Percentiles rank a stretch among this genome's conserved stretches.
Evolutionary conservation across 495 filamentous ascomycete genomes (phyloP).

Genomic region (Xylaria palmicola): DNA sequence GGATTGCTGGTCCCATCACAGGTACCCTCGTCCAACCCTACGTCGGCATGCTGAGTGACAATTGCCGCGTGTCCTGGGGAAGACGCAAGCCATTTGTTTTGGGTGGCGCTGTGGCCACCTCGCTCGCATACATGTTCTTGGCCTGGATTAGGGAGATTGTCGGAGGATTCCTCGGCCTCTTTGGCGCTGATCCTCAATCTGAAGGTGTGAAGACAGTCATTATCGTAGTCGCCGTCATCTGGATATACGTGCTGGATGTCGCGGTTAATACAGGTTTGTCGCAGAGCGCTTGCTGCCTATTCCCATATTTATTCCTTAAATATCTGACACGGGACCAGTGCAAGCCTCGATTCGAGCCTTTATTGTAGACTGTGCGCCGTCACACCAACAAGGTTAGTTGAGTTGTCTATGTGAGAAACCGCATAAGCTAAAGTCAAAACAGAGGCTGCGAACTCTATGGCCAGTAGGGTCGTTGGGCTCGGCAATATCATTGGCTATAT

Average conservation of each 20-base stretch:
- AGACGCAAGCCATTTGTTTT: constrained; percentile 89
- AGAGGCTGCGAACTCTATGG: constrained; percentile 85
- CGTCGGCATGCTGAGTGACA: constrained; percentile 86
- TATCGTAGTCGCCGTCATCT: constrained; percentile 73
- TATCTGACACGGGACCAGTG: constrained; percentile 46
- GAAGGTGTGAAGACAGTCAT: constrained; percentile 56
- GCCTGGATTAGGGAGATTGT: constrained; percentile 83
- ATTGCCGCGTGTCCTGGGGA: constrained; percentile 75
- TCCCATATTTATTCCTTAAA: background rate
- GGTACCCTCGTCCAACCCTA: constrained; percentile 91
- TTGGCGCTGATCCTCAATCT: constrained; percentile 66
- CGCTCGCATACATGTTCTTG: constrained; percentile 69
- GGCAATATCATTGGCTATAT: constrained; percentile 87
- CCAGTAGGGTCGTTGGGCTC: constrained; percentile 72
- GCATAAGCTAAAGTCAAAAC: background rate
- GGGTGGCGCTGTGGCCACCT: constrained; percentile 68
- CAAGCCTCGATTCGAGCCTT: constrained; percentile 87
- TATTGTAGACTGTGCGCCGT: constrained; percentile 84
- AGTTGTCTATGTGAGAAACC: background rate
- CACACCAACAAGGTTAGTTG: constrained; percentile 73
- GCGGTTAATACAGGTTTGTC: constrained; percentile 83
- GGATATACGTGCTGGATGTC: constrained; percentile 85
- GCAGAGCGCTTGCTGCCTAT: background rate
- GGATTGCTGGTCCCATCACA: constrained; percentile 88
- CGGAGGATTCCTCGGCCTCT: constrained; percentile 64